Percentiles rank a stretch among this genome's conserved stretches.
These are phyloP conservation scores for Plasmodium vinckei DNA, from an alignment of 169 alveolate genomes.

Conservation along the genomic window DNA sequence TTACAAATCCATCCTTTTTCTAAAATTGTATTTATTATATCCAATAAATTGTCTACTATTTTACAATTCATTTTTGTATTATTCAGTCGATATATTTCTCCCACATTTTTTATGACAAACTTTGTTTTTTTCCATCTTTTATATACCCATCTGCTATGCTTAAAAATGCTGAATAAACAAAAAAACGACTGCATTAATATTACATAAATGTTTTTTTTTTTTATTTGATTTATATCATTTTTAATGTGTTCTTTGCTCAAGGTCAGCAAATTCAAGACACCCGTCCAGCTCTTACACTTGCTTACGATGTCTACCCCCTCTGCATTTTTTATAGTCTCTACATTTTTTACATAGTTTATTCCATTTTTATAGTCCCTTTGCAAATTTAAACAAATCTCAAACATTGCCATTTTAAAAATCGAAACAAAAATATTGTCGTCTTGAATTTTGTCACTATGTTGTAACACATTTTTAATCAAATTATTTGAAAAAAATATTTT, in stretches of 20 bases:
- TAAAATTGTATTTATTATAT: slow-evolving; percentile 12
- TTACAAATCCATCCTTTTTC: slow-evolving; percentile 11
- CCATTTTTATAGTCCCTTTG: too few species aligned
- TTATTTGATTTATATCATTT: slow-evolving; percentile 14
- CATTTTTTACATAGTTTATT: too few species aligned
- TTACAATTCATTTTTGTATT: neutral
- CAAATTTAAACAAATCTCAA: slow-evolving; percentile 2
- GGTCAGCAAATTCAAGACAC: neutral
- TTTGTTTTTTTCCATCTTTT: neutral
- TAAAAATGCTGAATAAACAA: slow-evolving; percentile 21
- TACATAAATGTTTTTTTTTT: slow-evolving; percentile 24
- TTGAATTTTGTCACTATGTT: slow-evolving; percentile 7
- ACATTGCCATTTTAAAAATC: slow-evolving; percentile 23
- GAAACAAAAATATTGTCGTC: slow-evolving; percentile 6
- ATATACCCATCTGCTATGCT: neutral
- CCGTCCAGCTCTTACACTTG: too few species aligned
- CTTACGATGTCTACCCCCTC: too few species aligned
- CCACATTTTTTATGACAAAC: neutral
- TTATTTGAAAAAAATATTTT: slow-evolving; percentile 4
- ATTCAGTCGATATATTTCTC: neutral
- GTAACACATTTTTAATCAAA: slow-evolving; percentile 14
- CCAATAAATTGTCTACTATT: neutral
- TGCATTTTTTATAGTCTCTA: too few species aligned
- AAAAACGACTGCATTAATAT: slow-evolving; percentile 37
- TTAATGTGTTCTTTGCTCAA: slow-evolving; percentile 7